Base-by-base conservation (phyloP, 352 stramenopile genomes). In the Pythium chondricola region DNA sequence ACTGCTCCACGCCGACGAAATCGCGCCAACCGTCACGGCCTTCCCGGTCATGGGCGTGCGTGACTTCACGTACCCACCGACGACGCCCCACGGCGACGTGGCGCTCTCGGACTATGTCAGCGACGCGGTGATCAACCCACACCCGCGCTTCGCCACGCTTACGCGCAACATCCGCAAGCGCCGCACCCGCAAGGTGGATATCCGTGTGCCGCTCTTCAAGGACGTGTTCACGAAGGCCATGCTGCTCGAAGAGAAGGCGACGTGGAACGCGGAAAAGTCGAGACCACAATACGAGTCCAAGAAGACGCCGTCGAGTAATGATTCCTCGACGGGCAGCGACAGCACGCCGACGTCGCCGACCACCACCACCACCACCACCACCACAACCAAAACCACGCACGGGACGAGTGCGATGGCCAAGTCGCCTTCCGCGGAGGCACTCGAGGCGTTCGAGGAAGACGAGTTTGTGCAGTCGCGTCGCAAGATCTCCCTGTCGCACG, bases 161-260 rank as follows among this genome's bases (percentile, higher is more conserved):
- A 99, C 94, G 52, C 80, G 86, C 35, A 99, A 99, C 77, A 99
- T 99, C 67, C 88, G 97, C 49, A 85, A 97, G 63, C 89, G 97
- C 53, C 77, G 82, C 29, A 88, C 69, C 6, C 64, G 81, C 39
- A 89, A 89, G 43, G 80, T 95, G 29, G 82, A 95, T 61, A 95
- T 95, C 50, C 81, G 83, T 43, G 83, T 95, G 22, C 83, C 83
- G 30, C 62, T 95, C 24, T 95, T 91, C 58, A 82, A 71, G 25
- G 83, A 93, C 58, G 76, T 85, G 50, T 81, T 86, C 63, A 93
- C 79, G 22, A 74, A 88, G 46, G 69, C 71, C 48, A 80, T 83
- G 62, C 56, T 84, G 26, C 60, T 81, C 4, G 67, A 89, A 32
- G 81, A 94, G 31, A 79, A 86, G 50, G 68, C 66, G 8, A 58